Evolutionary conservation across 1,284 basidiomycete species (phyloP), one percentile per base, ranked within the genome.

Genomic region (Irpex lacteus): DNA sequence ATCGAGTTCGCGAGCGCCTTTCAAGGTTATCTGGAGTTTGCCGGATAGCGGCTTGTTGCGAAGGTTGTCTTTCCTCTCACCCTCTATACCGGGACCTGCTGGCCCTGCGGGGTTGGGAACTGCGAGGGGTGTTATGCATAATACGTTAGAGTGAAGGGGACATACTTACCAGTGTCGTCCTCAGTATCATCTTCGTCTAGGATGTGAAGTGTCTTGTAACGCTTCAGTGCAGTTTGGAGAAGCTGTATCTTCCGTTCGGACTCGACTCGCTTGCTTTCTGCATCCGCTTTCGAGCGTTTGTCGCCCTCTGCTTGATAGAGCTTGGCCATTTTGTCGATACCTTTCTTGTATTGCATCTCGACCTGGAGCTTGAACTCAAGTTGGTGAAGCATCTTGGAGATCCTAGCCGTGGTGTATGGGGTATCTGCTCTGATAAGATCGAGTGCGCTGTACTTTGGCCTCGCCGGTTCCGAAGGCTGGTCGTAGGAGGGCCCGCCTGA

Each of bases 301-400:
- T 99, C 97, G 59, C 96, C 96, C 72, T 98, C 97, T 7, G 92
- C 93, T 72, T 95, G 89, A 77, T 97, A 98, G 54, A 97, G 81
- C 74, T 90, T 93, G 44, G 93, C 94, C 96, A 99, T 99, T 82
- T 98, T 98, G 78, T 99, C 97, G 71, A 98, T 98, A 57, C 98
- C 98, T 73, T 91, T 87, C 82, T 98, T 98, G 84, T 98, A 98
- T 79, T 99, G 96, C 81, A 93, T 89, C 78, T 99, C 98, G 70
- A 99, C 94, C 78, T 97, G 95, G 60, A 98, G 90, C 81, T 99
- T 99, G 87, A 98, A 98, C 77, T 99, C 96, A 69, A 99, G 90
- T 78, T 98, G 96, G 78, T 98, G 96, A 63, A 99, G 87, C 97
- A 98, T 98, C 70, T 90, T 89, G 56, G 95, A 94, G 76, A 99